Evolutionary conservation across 805 yeast species (phyloP), one percentile per base, ranked within the genome.

Genomic region (Cyberlindnera sargentensis): DNA sequence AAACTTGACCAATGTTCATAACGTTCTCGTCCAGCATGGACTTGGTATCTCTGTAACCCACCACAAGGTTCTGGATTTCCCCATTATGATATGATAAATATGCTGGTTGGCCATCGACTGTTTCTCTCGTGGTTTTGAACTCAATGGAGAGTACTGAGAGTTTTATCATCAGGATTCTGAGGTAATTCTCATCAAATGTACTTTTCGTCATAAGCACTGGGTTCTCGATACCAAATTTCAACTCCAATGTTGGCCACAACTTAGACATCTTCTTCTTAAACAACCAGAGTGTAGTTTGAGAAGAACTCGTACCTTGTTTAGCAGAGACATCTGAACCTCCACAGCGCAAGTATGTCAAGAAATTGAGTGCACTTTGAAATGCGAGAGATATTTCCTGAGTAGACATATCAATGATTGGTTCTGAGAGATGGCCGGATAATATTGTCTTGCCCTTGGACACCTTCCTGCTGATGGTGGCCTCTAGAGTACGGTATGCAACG

Each of bases 351-450:
- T 48, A 50, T 8, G 45, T 47, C 31, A 51, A 20, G 36, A 47
- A 58, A 27, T 56, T 53, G 9, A 58, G 20, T 2, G 47, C 52
- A 42, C 56, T 50, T 36, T 48, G 40, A 1, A 65, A 56, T 31
- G 67, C 55, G 20, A 67, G 56, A 1, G 71, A 63, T 3, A 70
- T 49, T 39, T 71, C 67, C 9, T 60, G 61, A 4, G 70, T 60
- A 29, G 72, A 67, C 25, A 71, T 51, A 48, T 74, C 79, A n/a
- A 72, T 34, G 1, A 68, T 62, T 20, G 75, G 67, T 2, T 72
- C 72, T 3, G 76, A 62, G 3, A 72, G 37, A 40, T 69, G 71
- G 24, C 68, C 67, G 11, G 66, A 61, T 2, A 71, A 38, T 5
- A 61, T 62, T 3, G 64, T 44, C 25, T 68, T 55, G 1, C 75